Evolutionary conservation across 1,284 basidiomycete species (phyloP).

Genomic region (Rhodotorula mucilaginosa): DNA sequence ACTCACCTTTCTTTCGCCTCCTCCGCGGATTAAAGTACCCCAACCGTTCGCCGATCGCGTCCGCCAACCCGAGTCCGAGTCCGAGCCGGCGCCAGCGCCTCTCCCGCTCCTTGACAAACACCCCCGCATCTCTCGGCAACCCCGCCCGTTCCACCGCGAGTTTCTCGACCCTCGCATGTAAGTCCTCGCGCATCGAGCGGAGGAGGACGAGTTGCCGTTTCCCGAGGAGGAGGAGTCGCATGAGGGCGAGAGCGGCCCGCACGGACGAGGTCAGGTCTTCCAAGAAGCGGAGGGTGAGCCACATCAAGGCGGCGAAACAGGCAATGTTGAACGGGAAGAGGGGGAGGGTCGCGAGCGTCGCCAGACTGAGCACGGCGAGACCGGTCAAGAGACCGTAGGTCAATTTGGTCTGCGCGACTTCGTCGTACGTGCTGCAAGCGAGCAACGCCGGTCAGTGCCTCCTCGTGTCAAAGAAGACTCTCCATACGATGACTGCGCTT

Average conservation of each 20-base stretch:
- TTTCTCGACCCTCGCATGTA: conserved; percentile 64
- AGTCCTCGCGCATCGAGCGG: conserved; percentile 56
- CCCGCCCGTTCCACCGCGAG: conserved; percentile 62
- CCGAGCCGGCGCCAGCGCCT: conserved; percentile 58
- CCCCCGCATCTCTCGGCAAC: conserved; percentile 67
- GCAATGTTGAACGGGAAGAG: conserved; percentile 12
- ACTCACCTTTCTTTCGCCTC: conserved; percentile 64
- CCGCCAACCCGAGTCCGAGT: conserved; percentile 62
- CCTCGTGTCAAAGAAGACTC: background rate
- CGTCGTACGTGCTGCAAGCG: conserved; percentile 36
- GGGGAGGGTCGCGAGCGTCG: conserved; percentile 51
- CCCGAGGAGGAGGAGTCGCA: conserved; percentile 64
- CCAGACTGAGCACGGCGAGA: conserved; percentile 52
- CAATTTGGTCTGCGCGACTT: conserved; percentile 80
- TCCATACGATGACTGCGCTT: background rate
- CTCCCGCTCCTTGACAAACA: conserved; percentile 54
- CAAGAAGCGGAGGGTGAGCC: conserved; percentile 79
- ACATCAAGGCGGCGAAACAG: conserved; percentile 63
- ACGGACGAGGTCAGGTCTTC: conserved; percentile 75
- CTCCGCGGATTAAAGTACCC: conserved; percentile 74
- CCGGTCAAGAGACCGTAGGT: conserved; percentile 73
- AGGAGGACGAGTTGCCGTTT: conserved; percentile 58
- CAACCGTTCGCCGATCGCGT: conserved; percentile 47
- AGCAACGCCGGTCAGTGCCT: background rate
- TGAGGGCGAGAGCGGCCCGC: conserved; percentile 64